These are phyloP conservation scores for Xeromyces bisporus DNA, from an alignment of 495 filamentous ascomycete genomes.

Conservation along the genomic window DNA sequence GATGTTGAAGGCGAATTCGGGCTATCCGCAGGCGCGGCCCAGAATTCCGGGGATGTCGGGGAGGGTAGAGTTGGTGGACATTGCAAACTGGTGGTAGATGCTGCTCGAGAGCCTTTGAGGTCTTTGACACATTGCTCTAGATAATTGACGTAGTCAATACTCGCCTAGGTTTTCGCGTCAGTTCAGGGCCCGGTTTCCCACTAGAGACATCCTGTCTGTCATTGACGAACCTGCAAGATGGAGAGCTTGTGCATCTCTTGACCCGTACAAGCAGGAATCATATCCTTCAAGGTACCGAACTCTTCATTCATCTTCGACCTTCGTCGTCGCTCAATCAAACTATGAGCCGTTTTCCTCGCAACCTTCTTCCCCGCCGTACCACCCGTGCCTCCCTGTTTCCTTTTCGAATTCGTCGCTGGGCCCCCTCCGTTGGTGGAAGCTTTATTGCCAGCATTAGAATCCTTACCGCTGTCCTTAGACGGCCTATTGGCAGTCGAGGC, in stretches of 20 bases:
- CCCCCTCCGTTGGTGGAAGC: conserved; percentile 8
- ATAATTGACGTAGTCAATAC: conserved; percentile 93
- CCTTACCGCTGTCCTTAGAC: conserved; percentile 6
- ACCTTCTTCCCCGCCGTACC: conserved; percentile 81
- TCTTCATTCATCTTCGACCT: conserved; percentile 99
- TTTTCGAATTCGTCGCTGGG: conserved; percentile 33
- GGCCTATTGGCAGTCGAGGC: conserved; percentile 11
- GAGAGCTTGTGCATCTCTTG: conserved; percentile 97
- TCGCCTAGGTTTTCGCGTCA: conserved; percentile 39
- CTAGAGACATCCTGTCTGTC: background rate
- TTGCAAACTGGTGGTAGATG: too few species aligned
- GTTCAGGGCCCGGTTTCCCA: too few species aligned
- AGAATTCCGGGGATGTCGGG: conserved; percentile 22
- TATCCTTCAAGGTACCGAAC: conserved; percentile 79
- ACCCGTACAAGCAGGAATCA: conserved; percentile 84
- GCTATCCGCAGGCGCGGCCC: conserved; percentile 9
- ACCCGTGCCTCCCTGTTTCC: conserved; percentile 48
- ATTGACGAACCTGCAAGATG: conserved; percentile 63
- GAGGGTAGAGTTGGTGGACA: conserved; percentile 15
- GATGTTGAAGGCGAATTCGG: conserved; percentile 20
- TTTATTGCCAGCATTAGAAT: conserved; percentile 17
- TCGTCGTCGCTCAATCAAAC: conserved; percentile 77
- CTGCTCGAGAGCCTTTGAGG: conserved; percentile 60
- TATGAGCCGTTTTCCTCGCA: conserved; percentile 90
- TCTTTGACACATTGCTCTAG: conserved; percentile 76